Percentiles rank a stretch among this genome's conserved stretches.
Conservation (phyloP, 2,329 filamentous ascomycete genomes). For the Tolypocladium tundrense region DNA sequence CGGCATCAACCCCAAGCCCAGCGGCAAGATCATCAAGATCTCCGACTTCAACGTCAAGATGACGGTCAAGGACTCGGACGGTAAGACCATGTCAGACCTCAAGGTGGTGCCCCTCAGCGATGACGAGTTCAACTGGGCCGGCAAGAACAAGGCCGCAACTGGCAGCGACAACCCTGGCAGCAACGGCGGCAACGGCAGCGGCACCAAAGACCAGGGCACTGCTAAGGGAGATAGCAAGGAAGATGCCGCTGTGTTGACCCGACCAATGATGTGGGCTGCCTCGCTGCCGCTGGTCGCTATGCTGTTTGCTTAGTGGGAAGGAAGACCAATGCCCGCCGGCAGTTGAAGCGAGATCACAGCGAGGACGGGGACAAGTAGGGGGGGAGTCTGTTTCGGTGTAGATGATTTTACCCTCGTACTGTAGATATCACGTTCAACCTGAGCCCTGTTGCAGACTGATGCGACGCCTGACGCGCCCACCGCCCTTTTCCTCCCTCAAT, state of each 20-base stretch:
- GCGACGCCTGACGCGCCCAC: neutral
- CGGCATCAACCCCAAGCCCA: conserved; percentile 56
- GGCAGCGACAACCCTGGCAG: conserved; percentile 13
- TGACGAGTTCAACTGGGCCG: conserved; percentile 34
- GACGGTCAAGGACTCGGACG: conserved; percentile 28
- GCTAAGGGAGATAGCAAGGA: conserved; percentile 12
- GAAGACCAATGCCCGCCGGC: neutral
- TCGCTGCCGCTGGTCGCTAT: conserved; percentile 22
- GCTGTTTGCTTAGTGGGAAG: conserved; percentile 18
- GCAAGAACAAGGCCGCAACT: conserved; percentile 29
- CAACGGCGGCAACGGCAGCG: neutral
- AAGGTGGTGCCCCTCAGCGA: conserved; percentile 35
- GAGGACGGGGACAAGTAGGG: neutral
- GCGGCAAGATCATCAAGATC: conserved; percentile 60
- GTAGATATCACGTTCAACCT: neutral
- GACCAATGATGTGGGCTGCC: conserved; percentile 21
- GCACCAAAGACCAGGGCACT: neutral
- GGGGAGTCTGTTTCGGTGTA: conserved; percentile 6
- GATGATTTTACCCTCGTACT: conserved; percentile 1
- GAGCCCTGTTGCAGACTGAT: neutral
- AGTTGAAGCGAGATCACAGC: neutral
- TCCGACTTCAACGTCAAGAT: conserved; percentile 48
- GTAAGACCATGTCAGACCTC: conserved; percentile 31
- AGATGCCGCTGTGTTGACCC: conserved; percentile 16
- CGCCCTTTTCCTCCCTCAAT: neutral